Conservation (phyloP, 176 grass and related monocot species). For the Triticum monococcum region DNA sequence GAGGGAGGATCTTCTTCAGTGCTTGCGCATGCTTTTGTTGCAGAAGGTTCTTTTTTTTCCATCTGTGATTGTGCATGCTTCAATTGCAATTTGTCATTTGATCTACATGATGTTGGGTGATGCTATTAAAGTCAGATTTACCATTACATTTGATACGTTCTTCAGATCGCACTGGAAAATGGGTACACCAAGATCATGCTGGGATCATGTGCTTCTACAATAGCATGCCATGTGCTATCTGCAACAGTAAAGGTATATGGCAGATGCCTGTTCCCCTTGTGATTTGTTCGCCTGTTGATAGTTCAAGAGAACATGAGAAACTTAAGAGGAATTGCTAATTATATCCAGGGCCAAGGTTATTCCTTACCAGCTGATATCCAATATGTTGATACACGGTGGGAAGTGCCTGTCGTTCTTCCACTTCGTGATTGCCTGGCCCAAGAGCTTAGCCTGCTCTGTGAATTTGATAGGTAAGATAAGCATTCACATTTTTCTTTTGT, state of each 20-base stretch:
- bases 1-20: slow-evolving; percentile 71
- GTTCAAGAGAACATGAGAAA: neutral
- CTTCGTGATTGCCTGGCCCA: slow-evolving; percentile 69
- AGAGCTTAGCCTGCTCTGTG: slow-evolving; percentile 69
- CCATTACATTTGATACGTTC: slow-evolving; percentile 25
- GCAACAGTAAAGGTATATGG: slow-evolving; percentile 76
- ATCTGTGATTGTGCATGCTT: slow-evolving; percentile 28
- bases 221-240: slow-evolving; percentile 82
- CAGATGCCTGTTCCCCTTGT: neutral
- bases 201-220: slow-evolving; percentile 73
- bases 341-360: slow-evolving; percentile 76
- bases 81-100: slow-evolving; percentile 23
- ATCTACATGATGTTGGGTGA: neutral
- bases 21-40: slow-evolving; percentile 61
- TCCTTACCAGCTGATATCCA: slow-evolving; percentile 96
- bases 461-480: slow-evolving; percentile 58
- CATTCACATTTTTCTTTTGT: neutral
- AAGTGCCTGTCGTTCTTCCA: slow-evolving; percentile 79
- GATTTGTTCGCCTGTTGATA: neutral
- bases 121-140: neutral
- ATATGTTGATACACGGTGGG: slow-evolving; percentile 77
- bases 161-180: slow-evolving; percentile 70
- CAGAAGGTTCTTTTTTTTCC: slow-evolving; percentile 61
- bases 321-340: neutral
- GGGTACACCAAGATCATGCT: slow-evolving; percentile 80